These are phyloP conservation scores for Ceratobasidium sp. DNA, from an alignment of 1,284 basidiomycete genomes.

Conservation along the genomic window DNA sequence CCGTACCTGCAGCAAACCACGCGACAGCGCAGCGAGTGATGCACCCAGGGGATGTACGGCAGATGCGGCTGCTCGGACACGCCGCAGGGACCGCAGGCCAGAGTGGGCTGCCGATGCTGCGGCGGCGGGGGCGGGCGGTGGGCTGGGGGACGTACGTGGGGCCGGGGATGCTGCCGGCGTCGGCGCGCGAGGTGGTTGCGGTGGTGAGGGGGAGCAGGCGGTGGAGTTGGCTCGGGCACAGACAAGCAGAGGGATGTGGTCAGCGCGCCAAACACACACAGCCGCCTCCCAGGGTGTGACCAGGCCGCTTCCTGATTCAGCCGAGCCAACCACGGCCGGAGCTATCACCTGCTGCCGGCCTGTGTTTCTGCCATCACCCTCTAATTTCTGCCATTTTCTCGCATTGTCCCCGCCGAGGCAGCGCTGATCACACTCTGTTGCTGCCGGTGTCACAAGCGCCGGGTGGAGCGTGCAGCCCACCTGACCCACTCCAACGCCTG, in stretches of 20 bases:
- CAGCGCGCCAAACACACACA: conserved; percentile 18
- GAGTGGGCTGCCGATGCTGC: background rate
- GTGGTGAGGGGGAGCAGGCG: background rate
- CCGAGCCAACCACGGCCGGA: conserved; percentile 32
- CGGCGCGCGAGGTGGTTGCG: background rate
- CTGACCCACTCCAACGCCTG: too few species aligned
- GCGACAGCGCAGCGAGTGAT: conserved; percentile 7
- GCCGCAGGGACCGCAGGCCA: background rate
- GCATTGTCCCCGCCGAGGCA: conserved; percentile 5
- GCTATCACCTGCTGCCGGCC: background rate
- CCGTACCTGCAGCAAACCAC: conserved; percentile 22
- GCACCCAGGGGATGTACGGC: conserved; percentile 11
- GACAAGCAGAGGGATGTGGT: background rate
- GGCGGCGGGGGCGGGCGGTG: background rate
- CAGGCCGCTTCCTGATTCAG: background rate
- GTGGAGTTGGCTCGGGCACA: conserved; percentile 8
- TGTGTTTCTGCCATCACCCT: too few species aligned
- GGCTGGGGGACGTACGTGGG: background rate
- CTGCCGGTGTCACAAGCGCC: conserved; percentile 3
- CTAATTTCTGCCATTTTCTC: background rate
- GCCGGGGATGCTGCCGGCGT: conserved; percentile 6
- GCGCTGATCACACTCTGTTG: background rate
- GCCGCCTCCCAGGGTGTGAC: conserved; percentile 11
- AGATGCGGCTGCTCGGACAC: background rate
- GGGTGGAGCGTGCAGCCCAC: conserved; percentile 15